Percentiles rank a stretch among this genome's conserved stretches.
Conservation (phyloP, 306 rosid genomes). For the Hippophae tibetana region DNA sequence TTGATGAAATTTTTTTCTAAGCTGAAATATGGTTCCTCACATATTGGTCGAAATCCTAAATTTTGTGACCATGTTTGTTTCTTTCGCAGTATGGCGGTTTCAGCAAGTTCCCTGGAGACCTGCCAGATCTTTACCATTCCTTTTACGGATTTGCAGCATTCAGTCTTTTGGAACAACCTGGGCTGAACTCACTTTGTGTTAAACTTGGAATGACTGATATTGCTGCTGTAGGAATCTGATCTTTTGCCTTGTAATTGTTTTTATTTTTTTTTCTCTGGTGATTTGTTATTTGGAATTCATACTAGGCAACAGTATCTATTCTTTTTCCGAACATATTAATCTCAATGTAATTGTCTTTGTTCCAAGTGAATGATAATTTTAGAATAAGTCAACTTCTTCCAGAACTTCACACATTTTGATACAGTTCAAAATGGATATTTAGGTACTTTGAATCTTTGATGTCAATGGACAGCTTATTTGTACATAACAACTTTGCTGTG, state of each 20-base stretch:
- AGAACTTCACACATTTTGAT: too few relatives aligned
- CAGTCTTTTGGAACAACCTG: constrained; percentile 72
- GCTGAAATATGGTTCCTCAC: neutral
- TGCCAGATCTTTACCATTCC: constrained; percentile 73
- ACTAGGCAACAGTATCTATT: too few relatives aligned
- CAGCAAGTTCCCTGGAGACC: constrained; percentile 59
- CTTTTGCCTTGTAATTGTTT: neutral
- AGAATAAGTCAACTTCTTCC: too few relatives aligned
- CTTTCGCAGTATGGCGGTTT: constrained; percentile 74
- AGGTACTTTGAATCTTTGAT: too few relatives aligned
- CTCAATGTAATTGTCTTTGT: too few relatives aligned
- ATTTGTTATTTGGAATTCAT: too few relatives aligned
- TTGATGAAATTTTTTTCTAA: too few relatives aligned
- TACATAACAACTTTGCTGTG: too few relatives aligned
- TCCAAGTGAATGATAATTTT: too few relatives aligned
- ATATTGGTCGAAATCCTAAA: constrained; percentile 10
- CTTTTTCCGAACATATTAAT: too few relatives aligned
- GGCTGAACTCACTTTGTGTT: constrained; percentile 45
- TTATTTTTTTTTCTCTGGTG: neutral
- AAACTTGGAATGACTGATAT: constrained; percentile 55
- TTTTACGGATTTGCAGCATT: constrained; percentile 74
- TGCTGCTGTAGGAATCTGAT: constrained; percentile 42
- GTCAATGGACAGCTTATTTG: too few relatives aligned
- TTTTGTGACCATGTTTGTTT: constrained; percentile 10
- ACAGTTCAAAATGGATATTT: too few relatives aligned